Conservation (phyloP, 73 alveolate species). For the Tetrahymena borealis region DNA sequence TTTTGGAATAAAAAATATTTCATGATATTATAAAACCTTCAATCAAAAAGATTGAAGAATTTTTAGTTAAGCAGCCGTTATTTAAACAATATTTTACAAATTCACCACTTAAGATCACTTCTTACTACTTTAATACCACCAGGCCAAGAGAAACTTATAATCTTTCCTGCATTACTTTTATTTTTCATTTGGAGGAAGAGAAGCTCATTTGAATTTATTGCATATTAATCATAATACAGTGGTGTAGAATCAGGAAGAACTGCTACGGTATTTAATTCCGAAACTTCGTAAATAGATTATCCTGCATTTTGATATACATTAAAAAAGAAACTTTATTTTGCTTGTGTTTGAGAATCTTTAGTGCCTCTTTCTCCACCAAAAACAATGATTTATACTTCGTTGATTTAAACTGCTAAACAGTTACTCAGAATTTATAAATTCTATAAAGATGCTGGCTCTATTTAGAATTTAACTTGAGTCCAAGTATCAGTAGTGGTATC, state of each 20-base stretch:
- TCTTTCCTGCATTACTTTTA: background rate
- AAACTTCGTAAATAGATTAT: background rate
- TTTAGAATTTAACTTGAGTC: background rate
- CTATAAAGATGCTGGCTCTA: background rate
- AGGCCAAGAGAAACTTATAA: background rate
- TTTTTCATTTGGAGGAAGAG: background rate
- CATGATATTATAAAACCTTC: too few relatives aligned
- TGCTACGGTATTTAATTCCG: background rate
- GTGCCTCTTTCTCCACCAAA: background rate
- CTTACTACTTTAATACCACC: background rate
- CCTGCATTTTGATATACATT: background rate
- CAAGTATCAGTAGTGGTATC: background rate
- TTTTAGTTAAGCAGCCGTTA: background rate
- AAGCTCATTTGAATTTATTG: background rate
- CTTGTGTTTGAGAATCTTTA: background rate
- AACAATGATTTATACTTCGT: background rate
- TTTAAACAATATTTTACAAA: background rate
- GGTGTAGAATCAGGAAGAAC: background rate
- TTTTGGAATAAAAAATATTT: too few relatives aligned
- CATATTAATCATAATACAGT: background rate
- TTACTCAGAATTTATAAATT: background rate
- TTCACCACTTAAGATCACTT: background rate
- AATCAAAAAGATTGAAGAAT: too few relatives aligned
- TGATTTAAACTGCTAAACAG: background rate
- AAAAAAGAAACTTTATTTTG: background rate